Conservation (phyloP, 768 basidiomycete species). For the Rhodotorula sphaerocarpa region DNA sequence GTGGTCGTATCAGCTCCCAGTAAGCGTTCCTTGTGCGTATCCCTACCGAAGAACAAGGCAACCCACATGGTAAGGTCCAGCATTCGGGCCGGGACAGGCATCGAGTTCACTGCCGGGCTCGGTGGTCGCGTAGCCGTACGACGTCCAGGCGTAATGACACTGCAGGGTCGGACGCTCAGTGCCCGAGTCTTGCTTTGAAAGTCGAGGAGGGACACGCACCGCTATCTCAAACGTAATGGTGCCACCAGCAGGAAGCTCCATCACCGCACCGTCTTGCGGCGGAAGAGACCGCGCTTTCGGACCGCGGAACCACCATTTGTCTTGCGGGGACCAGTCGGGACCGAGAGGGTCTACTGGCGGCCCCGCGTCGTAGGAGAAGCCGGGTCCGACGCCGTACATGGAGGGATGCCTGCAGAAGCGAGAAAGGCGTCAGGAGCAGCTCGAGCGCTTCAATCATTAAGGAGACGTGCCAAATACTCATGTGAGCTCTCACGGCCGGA, state of each 20-base stretch:
- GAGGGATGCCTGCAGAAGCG: constrained; percentile 4
- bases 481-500: too few relatives aligned
- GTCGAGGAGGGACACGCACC: background rate
- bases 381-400: constrained; percentile 23
- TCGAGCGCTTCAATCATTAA: too few relatives aligned
- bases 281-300: constrained; percentile 11
- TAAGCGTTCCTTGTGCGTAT: too few relatives aligned
- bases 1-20: too few relatives aligned
- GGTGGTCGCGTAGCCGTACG: constrained; percentile 22
- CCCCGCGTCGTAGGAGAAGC: constrained; percentile 1
- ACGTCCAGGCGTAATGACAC: background rate
- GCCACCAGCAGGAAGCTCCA: constrained; percentile 25
- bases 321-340: background rate
- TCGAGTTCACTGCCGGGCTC: background rate
- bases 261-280: background rate
- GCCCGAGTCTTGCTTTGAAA: too few relatives aligned
- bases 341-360: constrained; percentile 7
- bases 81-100: constrained; percentile 26
- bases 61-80: constrained; percentile 6
- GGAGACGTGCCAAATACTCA: too few relatives aligned
- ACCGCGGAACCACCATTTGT: constrained; percentile 35
- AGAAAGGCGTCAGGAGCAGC: background rate
- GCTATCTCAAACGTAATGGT: constrained; percentile 22
- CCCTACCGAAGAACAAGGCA: too few relatives aligned
- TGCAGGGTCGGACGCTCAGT: too few relatives aligned